Evolutionary conservation across 257 asterid species (phyloP).

Genomic region (Jasminum sambac): DNA sequence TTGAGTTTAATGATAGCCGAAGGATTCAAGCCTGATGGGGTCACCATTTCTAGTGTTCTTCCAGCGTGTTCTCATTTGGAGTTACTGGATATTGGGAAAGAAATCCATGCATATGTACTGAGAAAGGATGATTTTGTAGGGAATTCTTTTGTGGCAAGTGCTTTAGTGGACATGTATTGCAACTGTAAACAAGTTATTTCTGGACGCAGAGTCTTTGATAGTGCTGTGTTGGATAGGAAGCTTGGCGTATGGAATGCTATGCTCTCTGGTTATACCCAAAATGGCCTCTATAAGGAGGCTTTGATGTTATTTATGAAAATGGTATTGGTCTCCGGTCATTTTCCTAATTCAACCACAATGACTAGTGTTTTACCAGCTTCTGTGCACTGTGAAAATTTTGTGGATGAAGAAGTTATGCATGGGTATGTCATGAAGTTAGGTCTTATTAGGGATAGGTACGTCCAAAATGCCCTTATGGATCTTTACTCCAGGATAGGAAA

Average conservation of each 20-base stretch:
- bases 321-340: constrained; percentile 40
- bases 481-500: constrained; percentile 74
- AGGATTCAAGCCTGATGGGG: constrained; percentile 70
- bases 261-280: constrained; percentile 85
- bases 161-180: constrained; percentile 93
- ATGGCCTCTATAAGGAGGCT: constrained; percentile 60
- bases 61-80: constrained; percentile 88
- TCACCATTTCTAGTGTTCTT: constrained; percentile 77
- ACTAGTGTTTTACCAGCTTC: constrained; percentile 90
- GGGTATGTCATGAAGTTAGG: constrained; percentile 79
- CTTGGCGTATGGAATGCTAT: constrained; percentile 84
- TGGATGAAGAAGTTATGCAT: constrained; percentile 68
- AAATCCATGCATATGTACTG: constrained; percentile 69
- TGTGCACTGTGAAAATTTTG: constrained; percentile 66
- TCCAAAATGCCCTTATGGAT: constrained; percentile 87
- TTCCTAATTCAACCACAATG: constrained; percentile 73
- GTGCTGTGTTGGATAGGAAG: constrained; percentile 38
- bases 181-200: constrained; percentile 63
- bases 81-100: constrained; percentile 64
- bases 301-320: constrained; percentile 57
- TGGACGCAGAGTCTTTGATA: constrained; percentile 63
- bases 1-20: constrained; percentile 54
- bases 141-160: constrained; percentile 75
- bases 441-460: constrained; percentile 54
- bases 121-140: constrained; percentile 52